Conservation (phyloP, 1,284 basidiomycete species). For the Puccinia sorghi region DNA sequence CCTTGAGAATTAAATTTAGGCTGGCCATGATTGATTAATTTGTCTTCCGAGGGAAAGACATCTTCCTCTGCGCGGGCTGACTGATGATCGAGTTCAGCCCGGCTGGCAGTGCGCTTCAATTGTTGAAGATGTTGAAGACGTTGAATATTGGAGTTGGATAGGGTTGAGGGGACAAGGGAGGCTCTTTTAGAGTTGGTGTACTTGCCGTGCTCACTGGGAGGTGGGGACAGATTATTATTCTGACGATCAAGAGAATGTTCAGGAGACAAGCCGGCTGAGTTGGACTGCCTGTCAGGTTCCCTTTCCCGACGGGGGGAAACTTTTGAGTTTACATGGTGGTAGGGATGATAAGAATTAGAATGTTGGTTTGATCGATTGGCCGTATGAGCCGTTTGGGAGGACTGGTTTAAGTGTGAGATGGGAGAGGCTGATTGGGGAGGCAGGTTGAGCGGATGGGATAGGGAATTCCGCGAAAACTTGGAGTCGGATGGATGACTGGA, state of each 20-base stretch:
- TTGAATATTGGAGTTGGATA: background rate
- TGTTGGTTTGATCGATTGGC: constrained; percentile 14
- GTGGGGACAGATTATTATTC: background rate
- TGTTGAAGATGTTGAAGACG: background rate
- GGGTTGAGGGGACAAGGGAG: background rate
- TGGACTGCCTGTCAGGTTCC: background rate
- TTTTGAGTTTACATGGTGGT: background rate
- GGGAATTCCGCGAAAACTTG: background rate
- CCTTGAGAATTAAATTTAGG: constrained; percentile 3
- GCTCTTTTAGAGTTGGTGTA: background rate
- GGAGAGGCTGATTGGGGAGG: constrained; percentile 26
- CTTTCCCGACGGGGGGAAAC: background rate
- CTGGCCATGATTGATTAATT: constrained; percentile 13
- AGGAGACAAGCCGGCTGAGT: background rate
- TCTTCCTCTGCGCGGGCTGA: background rate
- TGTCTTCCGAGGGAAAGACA: constrained; percentile 5
- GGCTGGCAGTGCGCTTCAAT: constrained; percentile 39
- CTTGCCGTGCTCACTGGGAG: background rate
- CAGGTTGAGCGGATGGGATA: background rate
- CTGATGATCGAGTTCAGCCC: constrained; percentile 32
- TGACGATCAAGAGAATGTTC: background rate
- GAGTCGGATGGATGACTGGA: background rate
- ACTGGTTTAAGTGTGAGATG: background rate
- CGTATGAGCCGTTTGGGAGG: background rate
- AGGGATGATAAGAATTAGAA: background rate